Evolutionary conservation across 768 basidiomycete genomes (phyloP).

Genomic region (Suillus discolor): DNA sequence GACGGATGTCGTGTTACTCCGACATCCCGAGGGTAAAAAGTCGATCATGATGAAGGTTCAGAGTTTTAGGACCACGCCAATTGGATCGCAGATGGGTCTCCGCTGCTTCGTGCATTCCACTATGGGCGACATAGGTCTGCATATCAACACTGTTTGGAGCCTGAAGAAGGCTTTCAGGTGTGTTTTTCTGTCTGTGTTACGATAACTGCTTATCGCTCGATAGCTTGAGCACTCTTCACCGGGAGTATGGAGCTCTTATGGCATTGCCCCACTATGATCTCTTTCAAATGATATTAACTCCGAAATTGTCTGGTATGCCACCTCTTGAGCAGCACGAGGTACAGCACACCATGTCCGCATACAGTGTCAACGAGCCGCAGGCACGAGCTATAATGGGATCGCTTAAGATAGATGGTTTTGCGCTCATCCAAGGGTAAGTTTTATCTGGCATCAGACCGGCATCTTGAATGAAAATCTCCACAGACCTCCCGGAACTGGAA

Average conservation of each 20-base stretch:
- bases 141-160: constrained; percentile 68
- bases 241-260: constrained; percentile 89
- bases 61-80: constrained; percentile 41
- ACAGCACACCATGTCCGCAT: constrained; percentile 63
- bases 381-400: constrained; percentile 85
- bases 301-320: constrained; percentile 54
- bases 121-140: constrained; percentile 60
- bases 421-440: constrained; percentile 92
- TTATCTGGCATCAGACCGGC: constrained; percentile 2
- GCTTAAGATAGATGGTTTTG: constrained; percentile 73
- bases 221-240: constrained; percentile 88
- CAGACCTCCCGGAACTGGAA: constrained; percentile 97
- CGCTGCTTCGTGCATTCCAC: constrained; percentile 50
- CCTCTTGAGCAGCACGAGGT: constrained; percentile 54
- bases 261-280: constrained; percentile 84
- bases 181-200: neutral
- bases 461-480: constrained; percentile 5
- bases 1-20: constrained; percentile 82
- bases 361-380: constrained; percentile 91
- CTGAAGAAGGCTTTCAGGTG: constrained; percentile 85
- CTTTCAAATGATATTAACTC: constrained; percentile 67
- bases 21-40: constrained; percentile 53
- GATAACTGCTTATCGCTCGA: constrained; percentile 9
- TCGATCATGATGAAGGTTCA: constrained; percentile 74
- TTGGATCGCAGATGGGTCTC: constrained; percentile 58